Percentiles rank a stretch among this genome's conserved stretches.
Conservation (phyloP, 345 rosid species). For the Crucihimalaya himalaica region DNA sequence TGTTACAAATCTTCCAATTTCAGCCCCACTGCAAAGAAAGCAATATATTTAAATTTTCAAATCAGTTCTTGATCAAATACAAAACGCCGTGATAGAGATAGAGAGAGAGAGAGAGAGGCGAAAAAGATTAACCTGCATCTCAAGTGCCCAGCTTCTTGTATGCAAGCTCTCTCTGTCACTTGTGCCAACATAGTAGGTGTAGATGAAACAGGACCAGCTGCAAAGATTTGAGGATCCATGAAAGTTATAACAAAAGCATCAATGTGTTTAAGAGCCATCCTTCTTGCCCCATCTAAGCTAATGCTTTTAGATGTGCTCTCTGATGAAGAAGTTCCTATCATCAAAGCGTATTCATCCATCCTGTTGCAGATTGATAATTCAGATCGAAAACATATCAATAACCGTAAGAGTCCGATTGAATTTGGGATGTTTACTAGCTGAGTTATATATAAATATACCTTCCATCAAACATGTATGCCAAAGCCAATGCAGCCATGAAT, state of each 20-base stretch:
- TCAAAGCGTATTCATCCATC: constrained; percentile 69
- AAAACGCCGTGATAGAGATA: background rate
- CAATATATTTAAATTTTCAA: background rate
- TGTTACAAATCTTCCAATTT: constrained; percentile 73
- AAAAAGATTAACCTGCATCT: constrained; percentile 74
- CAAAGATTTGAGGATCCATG: constrained; percentile 70
- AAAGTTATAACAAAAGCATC: constrained; percentile 65
- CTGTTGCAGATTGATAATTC: constrained; percentile 43
- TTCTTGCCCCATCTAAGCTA: constrained; percentile 77
- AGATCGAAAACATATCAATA: background rate
- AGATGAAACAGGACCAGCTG: constrained; percentile 67
- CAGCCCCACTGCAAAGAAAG: constrained; percentile 61
- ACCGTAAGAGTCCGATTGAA: background rate
- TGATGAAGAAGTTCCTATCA: constrained; percentile 58
- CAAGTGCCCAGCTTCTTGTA: constrained; percentile 92
- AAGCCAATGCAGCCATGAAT: constrained; percentile 83
- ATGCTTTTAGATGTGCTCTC: constrained; percentile 69
- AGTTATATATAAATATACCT: constrained; percentile 42
- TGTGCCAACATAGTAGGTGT: constrained; percentile 81
- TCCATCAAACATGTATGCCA: constrained; percentile 85
- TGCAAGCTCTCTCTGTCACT: constrained; percentile 83
- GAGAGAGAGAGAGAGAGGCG: background rate
- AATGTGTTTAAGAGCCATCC: constrained; percentile 76
- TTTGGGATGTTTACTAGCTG: background rate
- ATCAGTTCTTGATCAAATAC: constrained; percentile 1